Percentiles rank a stretch among this genome's conserved stretches.
Conservation (phyloP, 1,284 basidiomycete genomes). For the Kalmanozyma brasiliensis region DNA sequence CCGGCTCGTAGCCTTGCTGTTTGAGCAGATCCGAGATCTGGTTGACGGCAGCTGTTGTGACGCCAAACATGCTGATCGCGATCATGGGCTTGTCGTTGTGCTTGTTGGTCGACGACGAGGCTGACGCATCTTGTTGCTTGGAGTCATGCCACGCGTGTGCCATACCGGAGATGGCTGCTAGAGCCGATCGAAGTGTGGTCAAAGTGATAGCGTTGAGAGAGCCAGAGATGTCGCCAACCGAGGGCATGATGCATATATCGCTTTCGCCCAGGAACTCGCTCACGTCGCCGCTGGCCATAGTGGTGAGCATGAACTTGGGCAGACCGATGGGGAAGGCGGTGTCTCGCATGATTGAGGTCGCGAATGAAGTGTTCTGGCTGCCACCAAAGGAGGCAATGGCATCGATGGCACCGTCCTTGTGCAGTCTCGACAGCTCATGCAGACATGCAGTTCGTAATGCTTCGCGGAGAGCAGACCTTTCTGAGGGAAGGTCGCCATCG, state of each 20-base stretch:
- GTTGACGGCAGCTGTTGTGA: conserved; percentile 34
- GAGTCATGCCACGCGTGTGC: conserved; percentile 11
- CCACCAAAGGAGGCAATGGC: conserved; percentile 42
- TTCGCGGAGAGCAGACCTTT: conserved; percentile 17
- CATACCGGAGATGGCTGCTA: conserved; percentile 42
- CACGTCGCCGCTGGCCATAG: conserved; percentile 44
- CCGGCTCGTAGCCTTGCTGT: conserved; percentile 29
- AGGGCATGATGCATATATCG: conserved; percentile 46
- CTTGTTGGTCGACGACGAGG: background rate
- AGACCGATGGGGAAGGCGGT: conserved; percentile 30
- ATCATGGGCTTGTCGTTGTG: conserved; percentile 28
- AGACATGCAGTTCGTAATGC: conserved; percentile 21
- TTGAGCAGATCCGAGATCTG: conserved; percentile 34
- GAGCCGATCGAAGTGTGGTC: conserved; percentile 21
- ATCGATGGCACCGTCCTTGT: conserved; percentile 9
- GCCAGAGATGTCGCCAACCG: conserved; percentile 45
- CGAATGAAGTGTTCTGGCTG: conserved; percentile 41
- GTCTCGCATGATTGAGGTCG: conserved; percentile 41
- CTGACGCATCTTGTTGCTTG: background rate
- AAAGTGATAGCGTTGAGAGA: conserved; percentile 37
- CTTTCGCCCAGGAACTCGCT: conserved; percentile 40
- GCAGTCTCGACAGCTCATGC: conserved; percentile 2
- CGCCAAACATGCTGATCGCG: conserved; percentile 46
- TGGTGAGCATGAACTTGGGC: conserved; percentile 45
- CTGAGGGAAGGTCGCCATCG: background rate